Conservation (phyloP, 1,284 basidiomycete genomes). For the Puccinia polysora region DNA sequence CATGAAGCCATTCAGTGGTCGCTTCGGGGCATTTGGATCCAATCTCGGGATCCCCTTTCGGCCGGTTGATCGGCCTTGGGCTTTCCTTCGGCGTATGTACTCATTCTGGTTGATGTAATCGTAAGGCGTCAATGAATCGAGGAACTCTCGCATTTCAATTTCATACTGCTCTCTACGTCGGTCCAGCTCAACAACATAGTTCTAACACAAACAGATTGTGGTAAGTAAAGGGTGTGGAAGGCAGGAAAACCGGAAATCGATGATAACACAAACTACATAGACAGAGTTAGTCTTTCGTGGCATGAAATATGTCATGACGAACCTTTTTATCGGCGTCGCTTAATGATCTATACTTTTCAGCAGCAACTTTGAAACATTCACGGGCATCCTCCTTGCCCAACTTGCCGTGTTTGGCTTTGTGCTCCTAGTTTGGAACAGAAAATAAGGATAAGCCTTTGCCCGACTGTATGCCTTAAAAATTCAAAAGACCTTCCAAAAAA, state of each 20-base stretch:
- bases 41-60: conserved; percentile 26
- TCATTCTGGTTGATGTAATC: conserved; percentile 41
- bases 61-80: conserved; percentile 17
- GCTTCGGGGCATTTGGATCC: conserved; percentile 38
- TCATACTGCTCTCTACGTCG: conserved; percentile 24
- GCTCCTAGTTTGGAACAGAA: conserved; percentile 3
- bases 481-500: no score
- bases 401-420: conserved; percentile 12
- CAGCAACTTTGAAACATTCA: conserved; percentile 29
- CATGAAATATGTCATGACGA: neutral
- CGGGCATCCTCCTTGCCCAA: conserved; percentile 5
- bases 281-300: no score
- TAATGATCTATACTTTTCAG: conserved; percentile 33
- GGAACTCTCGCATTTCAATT: conserved; percentile 31
- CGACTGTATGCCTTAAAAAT: neutral
- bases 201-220: neutral
- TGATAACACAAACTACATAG: no score
- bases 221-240: neutral
- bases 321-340: conserved; percentile 36
- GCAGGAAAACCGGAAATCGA: neutral
- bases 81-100: conserved; percentile 31
- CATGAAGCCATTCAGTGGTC: conserved; percentile 40
- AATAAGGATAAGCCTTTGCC: neutral
- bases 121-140: conserved; percentile 35
- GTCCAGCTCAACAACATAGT: conserved; percentile 25